Conservation (phyloP, 163 green algal genomes). For the Trebouxia gelatinosa region DNA sequence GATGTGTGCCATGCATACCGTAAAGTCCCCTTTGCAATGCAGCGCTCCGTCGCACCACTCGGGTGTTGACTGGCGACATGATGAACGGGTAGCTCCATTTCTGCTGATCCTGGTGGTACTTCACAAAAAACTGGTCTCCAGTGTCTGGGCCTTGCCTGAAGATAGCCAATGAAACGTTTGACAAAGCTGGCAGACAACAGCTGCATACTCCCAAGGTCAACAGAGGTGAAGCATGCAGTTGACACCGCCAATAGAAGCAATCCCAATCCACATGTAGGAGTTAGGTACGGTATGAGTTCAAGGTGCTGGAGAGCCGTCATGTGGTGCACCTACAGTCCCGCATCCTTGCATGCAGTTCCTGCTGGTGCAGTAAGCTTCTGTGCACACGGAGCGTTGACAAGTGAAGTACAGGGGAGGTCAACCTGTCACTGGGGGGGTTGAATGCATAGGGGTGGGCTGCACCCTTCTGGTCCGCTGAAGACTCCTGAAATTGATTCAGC, state of each 20-base stretch:
- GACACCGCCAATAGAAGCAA: background rate
- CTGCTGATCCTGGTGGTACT: slow-evolving; percentile 15
- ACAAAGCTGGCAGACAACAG: background rate
- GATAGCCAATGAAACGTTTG: background rate
- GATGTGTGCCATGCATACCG: no score
- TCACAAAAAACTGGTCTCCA: slow-evolving; percentile 28
- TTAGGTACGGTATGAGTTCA: background rate
- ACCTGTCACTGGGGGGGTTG: slow-evolving; percentile 33
- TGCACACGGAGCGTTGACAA: background rate
- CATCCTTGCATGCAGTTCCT: background rate
- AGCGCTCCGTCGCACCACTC: slow-evolving; percentile 56
- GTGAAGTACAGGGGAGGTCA: slow-evolving; percentile 10
- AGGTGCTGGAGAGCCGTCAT: no score
- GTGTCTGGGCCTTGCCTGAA: background rate
- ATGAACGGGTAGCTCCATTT: slow-evolving; percentile 56
- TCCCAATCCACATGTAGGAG: background rate
- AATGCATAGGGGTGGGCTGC: slow-evolving; percentile 41
- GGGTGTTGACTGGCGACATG: slow-evolving; percentile 59
- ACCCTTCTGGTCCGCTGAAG: slow-evolving; percentile 16
- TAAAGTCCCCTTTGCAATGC: slow-evolving; percentile 42
- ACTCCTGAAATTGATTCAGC: slow-evolving; percentile 25
- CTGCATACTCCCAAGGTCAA: background rate
- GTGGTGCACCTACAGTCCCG: no score
- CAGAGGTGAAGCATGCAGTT: background rate
- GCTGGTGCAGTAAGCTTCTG: background rate